Conservation (phyloP, 768 basidiomycete genomes). For the Trametes cingulata region DNA sequence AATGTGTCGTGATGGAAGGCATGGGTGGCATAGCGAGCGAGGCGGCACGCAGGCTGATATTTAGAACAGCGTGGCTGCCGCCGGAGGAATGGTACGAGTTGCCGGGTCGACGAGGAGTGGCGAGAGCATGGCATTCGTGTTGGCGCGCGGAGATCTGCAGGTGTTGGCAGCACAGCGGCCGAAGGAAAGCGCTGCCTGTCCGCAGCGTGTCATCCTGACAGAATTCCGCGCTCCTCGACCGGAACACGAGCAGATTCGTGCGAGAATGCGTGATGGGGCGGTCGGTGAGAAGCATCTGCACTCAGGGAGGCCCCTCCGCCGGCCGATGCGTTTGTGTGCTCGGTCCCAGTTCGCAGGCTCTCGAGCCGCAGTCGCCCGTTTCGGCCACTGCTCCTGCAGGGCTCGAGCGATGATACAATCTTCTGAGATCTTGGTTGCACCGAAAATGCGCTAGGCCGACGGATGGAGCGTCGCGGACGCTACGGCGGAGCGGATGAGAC, state of each 20-base stretch:
- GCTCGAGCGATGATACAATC: background rate
- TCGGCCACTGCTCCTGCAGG: background rate
- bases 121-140: background rate
- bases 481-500: background rate
- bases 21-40: background rate
- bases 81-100: background rate
- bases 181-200: background rate
- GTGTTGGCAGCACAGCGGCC: too few relatives aligned
- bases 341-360: constrained; percentile 10
- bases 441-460: background rate
- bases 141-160: background rate
- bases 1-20: background rate
- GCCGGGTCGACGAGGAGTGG: background rate
- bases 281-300: constrained; percentile 2
- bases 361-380: constrained; percentile 14
- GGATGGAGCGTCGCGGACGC: background rate
- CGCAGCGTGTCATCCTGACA: background rate
- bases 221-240: background rate
- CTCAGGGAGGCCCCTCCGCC: constrained; percentile 1
- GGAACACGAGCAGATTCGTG: background rate
- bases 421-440: background rate
- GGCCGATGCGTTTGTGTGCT: constrained; percentile 11
- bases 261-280: background rate
- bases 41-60: background rate
- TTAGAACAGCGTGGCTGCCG: background rate